Evolutionary conservation across 169 alveolate species (phyloP), one percentile per base, ranked within the genome.

Genomic region (Perkinsus marinus): DNA sequence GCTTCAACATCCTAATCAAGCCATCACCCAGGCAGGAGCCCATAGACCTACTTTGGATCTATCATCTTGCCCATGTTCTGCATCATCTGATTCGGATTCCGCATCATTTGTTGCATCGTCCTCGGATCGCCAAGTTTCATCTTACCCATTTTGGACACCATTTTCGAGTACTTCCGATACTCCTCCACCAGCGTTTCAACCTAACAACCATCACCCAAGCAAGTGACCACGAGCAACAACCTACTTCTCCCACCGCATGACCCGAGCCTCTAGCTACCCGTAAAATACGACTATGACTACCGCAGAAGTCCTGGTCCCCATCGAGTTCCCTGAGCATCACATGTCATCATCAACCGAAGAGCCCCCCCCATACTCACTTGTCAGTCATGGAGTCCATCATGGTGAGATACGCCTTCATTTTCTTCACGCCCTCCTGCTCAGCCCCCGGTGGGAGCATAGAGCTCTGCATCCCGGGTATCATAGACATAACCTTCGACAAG

Each of bases 201-300:
- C 94, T 98, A 43, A 94, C 94, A 22, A 97, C 93, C 3, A 97
- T 92, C 39, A n/a, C n/a, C n/a, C n/a, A n/a, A n/a, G n/a, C n/a
- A n/a, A n/a, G n/a, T n/a, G n/a, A n/a, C n/a, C n/a, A n/a, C n/a
- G n/a, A n/a, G n/a, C n/a, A 39, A 68, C 30, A 38, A 22, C 38
- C 91, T 39, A 38, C 91, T 39, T 89, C 43, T 19, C 79, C 36
- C 37, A 57, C 91, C 16, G 90, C 26, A 90, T 90, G 68, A 36
- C 99, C 99, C 0, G 99, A 97, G 37, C 99, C 99, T 90, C 96
- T 94, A 6, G 99, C 99, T 36, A 99, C 97, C 90, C 99, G 94
- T 37, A 94, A 43, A n/a, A 97, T 95, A 91, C 99, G 96, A 38
- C 98, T 94, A 36, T 95, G 97, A 7, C 91, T 92, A 34, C 79